A percentile compares a stretch with the other conserved stretches of the same genome.
Conservation (phyloP, 2,329 filamentous ascomycete genomes). For the Stachybotrys echinatus region DNA sequence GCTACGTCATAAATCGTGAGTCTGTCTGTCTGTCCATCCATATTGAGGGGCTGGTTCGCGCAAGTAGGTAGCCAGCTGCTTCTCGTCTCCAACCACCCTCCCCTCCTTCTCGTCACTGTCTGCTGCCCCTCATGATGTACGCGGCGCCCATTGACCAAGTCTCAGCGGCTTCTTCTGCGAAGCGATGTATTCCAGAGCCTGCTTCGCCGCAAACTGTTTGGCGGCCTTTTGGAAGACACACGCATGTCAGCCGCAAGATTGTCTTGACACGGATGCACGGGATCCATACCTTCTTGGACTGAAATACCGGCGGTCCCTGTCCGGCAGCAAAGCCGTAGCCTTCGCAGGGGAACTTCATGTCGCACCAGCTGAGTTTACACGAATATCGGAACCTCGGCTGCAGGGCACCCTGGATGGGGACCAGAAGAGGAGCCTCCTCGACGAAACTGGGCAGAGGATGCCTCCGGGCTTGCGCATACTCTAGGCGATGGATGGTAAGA, state of each 20-base stretch:
- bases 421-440: slow-evolving; percentile 9
- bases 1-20: too few species aligned
- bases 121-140: background rate
- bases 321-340: slow-evolving; percentile 27
- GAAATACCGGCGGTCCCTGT: slow-evolving; percentile 28
- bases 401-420: background rate
- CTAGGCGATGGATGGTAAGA: background rate
- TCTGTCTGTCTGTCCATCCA: too few species aligned
- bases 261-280: too few species aligned
- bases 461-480: slow-evolving; percentile 8
- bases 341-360: slow-evolving; percentile 17
- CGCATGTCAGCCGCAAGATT: background rate
- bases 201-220: slow-evolving; percentile 47
- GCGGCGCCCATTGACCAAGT: background rate
- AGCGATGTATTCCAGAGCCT: slow-evolving; percentile 37
- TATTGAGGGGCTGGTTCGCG: too few species aligned
- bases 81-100: too few species aligned
- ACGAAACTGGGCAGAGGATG: slow-evolving; percentile 1
- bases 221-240: slow-evolving; percentile 27
- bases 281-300: slow-evolving; percentile 42
- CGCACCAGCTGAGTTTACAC: slow-evolving; percentile 15
- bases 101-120: too few species aligned
- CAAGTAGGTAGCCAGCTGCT: too few species aligned
- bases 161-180: background rate
- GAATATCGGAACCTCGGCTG: slow-evolving; percentile 16